Evolutionary conservation across 176 grass and related monocot genomes (phyloP).

Genomic region (Triticum aestivum): DNA sequence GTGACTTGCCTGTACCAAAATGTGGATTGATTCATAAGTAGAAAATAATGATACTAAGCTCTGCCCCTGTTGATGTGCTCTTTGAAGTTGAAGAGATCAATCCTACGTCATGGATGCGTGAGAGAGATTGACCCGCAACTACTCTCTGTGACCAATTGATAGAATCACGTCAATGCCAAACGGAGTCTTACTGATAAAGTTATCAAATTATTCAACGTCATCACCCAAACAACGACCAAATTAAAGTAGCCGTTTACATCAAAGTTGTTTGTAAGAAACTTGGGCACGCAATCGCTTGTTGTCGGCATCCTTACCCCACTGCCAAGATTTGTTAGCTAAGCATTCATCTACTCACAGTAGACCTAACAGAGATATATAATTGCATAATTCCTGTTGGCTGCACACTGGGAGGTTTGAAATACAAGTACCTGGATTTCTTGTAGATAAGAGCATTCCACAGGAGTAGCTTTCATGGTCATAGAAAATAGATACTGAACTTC

Average conservation of each 20-base stretch:
- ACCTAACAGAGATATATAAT: constrained; percentile 55
- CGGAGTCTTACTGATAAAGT: constrained; percentile 23
- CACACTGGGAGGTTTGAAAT: constrained; percentile 18
- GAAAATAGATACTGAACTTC: constrained; percentile 20
- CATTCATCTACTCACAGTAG: constrained; percentile 39
- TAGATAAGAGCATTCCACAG: constrained; percentile 34
- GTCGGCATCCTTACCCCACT: constrained; percentile 36
- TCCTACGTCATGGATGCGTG: constrained; percentile 30
- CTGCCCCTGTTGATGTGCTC: constrained; percentile 20
- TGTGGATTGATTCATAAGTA: neutral
- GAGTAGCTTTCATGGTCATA: constrained; percentile 36
- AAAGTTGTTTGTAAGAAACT: constrained; percentile 80
- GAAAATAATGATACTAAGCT: neutral
- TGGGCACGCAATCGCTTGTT: constrained; percentile 48
- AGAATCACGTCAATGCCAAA: constrained; percentile 38
- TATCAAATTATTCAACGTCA: constrained; percentile 46
- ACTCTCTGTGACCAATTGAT: constrained; percentile 38
- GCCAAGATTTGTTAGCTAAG: constrained; percentile 45
- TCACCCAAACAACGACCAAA: constrained; percentile 43
- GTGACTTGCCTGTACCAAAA: neutral
- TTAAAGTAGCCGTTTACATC: constrained; percentile 52
- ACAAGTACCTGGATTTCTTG: constrained; percentile 32
- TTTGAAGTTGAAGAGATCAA: constrained; percentile 47
- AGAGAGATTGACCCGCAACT: constrained; percentile 59
- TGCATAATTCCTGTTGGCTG: constrained; percentile 21